Percentiles rank a stretch among this genome's conserved stretches.
phyloP scores from a whole-genome alignment of 306 rosid genomes.

The Malus asiatica region DNA sequence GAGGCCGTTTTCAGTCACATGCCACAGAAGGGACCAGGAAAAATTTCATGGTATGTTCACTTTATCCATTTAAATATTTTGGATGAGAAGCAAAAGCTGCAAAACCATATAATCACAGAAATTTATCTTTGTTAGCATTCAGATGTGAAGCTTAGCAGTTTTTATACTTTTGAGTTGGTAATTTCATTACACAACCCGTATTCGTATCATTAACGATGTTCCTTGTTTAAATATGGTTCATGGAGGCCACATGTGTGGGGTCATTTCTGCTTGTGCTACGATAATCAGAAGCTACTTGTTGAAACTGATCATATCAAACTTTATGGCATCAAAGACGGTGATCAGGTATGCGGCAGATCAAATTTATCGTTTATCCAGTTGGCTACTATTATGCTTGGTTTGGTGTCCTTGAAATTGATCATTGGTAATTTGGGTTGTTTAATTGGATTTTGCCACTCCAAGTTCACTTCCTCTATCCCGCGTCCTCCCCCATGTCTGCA shows the following conservation, averaged over 20 bases:
- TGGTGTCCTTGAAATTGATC: neutral
- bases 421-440: neutral
- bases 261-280: constrained; percentile 72
- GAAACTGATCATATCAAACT: constrained; percentile 43
- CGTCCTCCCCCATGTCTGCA: neutral
- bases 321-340: constrained; percentile 72
- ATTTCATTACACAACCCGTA: neutral
- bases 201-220: neutral
- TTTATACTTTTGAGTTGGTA: neutral
- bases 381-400: neutral
- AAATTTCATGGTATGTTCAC: constrained; percentile 68
- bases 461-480: neutral
- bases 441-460: neutral
- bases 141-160: neutral
- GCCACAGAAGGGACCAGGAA: constrained; percentile 66
- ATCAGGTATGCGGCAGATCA: constrained; percentile 52
- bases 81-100: neutral
- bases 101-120: neutral
- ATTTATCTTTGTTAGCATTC: neutral
- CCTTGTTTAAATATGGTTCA: constrained; percentile 9
- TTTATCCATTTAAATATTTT: neutral
- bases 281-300: constrained; percentile 51
- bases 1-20: constrained; percentile 58
- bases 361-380: neutral
- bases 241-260: constrained; percentile 86